Base-by-base conservation (phyloP, 306 rosid species). In the Acacia acuminata region DNA sequence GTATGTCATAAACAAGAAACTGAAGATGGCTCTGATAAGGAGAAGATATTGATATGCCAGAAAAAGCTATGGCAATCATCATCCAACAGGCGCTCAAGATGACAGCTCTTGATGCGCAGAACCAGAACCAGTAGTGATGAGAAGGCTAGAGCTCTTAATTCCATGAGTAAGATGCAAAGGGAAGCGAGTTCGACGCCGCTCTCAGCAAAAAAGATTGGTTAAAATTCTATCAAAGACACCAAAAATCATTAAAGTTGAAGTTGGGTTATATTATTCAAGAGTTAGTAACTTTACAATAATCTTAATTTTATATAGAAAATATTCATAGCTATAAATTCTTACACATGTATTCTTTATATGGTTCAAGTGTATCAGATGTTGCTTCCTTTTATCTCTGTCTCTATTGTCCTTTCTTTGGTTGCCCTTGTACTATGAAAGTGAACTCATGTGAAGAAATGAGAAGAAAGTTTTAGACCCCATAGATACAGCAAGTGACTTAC, bases 21-120 rank as follows among this genome's bases (percentile, higher is more conserved):
- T 0, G 99, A 89, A 86, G 84, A 91, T 78, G 88, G 84, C 4
- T 61, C 80, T 24, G 97, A 88, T 60, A 92, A 85, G 74, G 99
- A 96, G 92, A 94, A 92, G 91, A 72, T 96, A 55, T 58, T 96
- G 93, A 79, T 96, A 56, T 96, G 99, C 90, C 97, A 91, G 94
- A 96, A 96, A 77, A 96, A 90, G 77, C 87, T 94, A 55, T 96
- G 99, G 99, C 87, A 94, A 15, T 84, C 97, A 82, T 84, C 97
- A 80, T 88, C 99, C 64, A 86, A 81, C 79, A 77, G 36, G 36
- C 89, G 84, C 79, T 85, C 90, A 81, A 87, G 98, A 86, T 92
- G 89, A 90, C 73, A 63, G 66, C 61, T 84, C 77, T 78, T 70
- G 43, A 74, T 77, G 53, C 8, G 8, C 42, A 38, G 42, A 7